A percentile compares a stretch with the other conserved stretches of the same genome.
Evolutionary conservation across 805 yeast genomes (phyloP).

Genomic region (Zygotorulaspora sp.): DNA sequence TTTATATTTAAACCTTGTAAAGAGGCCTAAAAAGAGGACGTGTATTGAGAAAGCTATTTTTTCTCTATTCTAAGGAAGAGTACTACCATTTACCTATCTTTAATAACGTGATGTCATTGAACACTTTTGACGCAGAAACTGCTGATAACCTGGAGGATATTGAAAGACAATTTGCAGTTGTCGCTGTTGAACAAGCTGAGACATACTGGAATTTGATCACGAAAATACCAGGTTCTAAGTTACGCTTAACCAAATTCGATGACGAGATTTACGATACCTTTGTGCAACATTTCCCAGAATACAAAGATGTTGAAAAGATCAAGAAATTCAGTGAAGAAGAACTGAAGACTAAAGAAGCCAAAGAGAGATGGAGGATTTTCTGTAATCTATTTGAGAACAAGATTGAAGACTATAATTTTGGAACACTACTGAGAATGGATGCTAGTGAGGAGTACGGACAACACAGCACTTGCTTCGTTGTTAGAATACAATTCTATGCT

Average conservation of each 20-base stretch:
- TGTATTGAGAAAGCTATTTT: neutral
- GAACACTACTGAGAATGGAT: constrained; percentile 81
- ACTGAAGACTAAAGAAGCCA: constrained; percentile 75
- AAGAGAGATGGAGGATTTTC: constrained; percentile 86
- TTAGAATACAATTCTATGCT: constrained; percentile 92
- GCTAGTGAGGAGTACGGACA: constrained; percentile 72
- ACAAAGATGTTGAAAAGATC: constrained; percentile 52
- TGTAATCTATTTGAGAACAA: constrained; percentile 74
- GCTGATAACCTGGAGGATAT: constrained; percentile 95
- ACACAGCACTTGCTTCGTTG: constrained; percentile 79
- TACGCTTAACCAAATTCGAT: constrained; percentile 68
- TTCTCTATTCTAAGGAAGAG: too few species aligned
- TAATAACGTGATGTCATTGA: too few species aligned
- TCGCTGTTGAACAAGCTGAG: constrained; percentile 93
- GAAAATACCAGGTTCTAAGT: constrained; percentile 70
- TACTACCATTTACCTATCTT: too few species aligned
- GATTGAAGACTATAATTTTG: constrained; percentile 90
- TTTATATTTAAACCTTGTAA: neutral
- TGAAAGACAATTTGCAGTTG: constrained; percentile 96
- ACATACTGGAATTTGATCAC: constrained; percentile 83
- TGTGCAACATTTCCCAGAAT: constrained; percentile 83
- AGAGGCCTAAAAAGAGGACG: neutral
- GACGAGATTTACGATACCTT: constrained; percentile 62
- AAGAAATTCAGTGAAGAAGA: constrained; percentile 65
- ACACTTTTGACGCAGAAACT: constrained; percentile 75